Percentiles rank a stretch among this genome's conserved stretches.
Evolutionary conservation across 768 basidiomycete species (phyloP).

Genomic region (Mycena vitilis): DNA sequence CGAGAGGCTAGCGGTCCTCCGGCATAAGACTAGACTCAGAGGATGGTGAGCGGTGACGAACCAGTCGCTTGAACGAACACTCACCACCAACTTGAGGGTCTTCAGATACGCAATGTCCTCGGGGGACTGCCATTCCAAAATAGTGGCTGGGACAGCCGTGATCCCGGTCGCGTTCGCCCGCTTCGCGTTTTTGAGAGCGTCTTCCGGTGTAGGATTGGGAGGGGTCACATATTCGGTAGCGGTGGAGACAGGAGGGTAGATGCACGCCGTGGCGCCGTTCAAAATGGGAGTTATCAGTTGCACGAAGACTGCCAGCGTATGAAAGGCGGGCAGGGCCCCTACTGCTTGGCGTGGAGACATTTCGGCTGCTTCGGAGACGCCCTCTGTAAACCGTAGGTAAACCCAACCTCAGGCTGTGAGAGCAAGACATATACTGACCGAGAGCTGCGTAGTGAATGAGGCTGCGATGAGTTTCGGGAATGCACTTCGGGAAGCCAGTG

Average conservation of each 20-base stretch:
- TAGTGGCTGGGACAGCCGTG: slow-evolving; percentile 51
- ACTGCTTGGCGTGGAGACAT: slow-evolving; percentile 23
- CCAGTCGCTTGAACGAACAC: slow-evolving; percentile 22
- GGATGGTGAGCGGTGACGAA: background rate
- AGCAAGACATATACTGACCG: background rate
- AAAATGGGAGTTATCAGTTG: slow-evolving; percentile 49
- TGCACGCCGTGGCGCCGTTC: slow-evolving; percentile 36
- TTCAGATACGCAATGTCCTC: slow-evolving; percentile 43
- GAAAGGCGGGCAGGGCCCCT: slow-evolving; percentile 52
- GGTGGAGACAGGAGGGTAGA: slow-evolving; percentile 49
- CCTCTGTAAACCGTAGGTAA: background rate
- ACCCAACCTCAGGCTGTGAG: background rate
- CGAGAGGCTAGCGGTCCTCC: slow-evolving; percentile 52
- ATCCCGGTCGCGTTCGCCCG: slow-evolving; percentile 44
- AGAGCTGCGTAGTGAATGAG: slow-evolving; percentile 15
- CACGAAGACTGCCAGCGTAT: slow-evolving; percentile 45
- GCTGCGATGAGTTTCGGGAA: slow-evolving; percentile 20
- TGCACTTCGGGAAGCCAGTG: slow-evolving; percentile 32
- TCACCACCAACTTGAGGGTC: slow-evolving; percentile 42
- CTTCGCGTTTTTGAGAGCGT: slow-evolving; percentile 50
- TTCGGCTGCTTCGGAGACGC: background rate
- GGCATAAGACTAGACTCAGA: slow-evolving; percentile 47
- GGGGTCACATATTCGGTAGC: slow-evolving; percentile 43
- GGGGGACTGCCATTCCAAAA: slow-evolving; percentile 52
- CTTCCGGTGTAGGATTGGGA: slow-evolving; percentile 50